These are phyloP conservation scores for Tulasnella sp. DNA, from an alignment of 768 basidiomycete genomes.

Conservation along the genomic window DNA sequence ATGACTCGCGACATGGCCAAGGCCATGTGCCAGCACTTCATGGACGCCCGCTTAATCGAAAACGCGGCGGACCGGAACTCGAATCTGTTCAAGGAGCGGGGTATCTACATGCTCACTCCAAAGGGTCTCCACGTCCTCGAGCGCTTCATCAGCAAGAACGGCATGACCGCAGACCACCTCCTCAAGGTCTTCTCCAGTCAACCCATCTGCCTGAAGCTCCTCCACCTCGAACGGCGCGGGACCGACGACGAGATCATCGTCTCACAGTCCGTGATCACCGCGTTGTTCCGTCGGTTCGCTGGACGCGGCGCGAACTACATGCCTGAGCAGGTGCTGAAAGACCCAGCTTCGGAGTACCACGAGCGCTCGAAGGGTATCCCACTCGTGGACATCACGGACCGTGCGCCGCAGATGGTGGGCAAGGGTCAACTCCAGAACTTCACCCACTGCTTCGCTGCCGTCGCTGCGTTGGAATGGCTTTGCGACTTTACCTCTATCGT, in stretches of 20 bases:
- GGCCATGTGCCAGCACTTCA: slow-evolving; percentile 99
- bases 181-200: slow-evolving; percentile 84
- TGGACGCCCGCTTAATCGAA: slow-evolving; percentile 97
- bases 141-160: slow-evolving; percentile 99
- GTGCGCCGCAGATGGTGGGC: slow-evolving; percentile 52
- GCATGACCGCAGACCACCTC: slow-evolving; percentile 91
- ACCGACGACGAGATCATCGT: slow-evolving; percentile 97
- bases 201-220: slow-evolving; percentile 94
- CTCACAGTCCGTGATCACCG: slow-evolving; percentile 87
- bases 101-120: slow-evolving; percentile 91
- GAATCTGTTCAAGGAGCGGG: slow-evolving; percentile 94
- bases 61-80: slow-evolving; percentile 88
- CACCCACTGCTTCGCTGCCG: slow-evolving; percentile 72
- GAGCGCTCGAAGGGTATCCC: slow-evolving; percentile 73
- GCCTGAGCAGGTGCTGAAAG: slow-evolving; percentile 47
- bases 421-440: slow-evolving; percentile 56
- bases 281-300: slow-evolving; percentile 92
- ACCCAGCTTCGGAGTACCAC: slow-evolving; percentile 66
- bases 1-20: slow-evolving; percentile 99
- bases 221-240: slow-evolving; percentile 91
- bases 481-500: slow-evolving; percentile 96
- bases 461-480: slow-evolving; percentile 91
- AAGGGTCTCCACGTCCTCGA: slow-evolving; percentile 98
- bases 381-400: slow-evolving; percentile 68
- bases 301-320: slow-evolving; percentile 79